Evolutionary conservation across 179 eudicot genomes (phyloP).

Genomic region (Gypsophila paniculata): DNA sequence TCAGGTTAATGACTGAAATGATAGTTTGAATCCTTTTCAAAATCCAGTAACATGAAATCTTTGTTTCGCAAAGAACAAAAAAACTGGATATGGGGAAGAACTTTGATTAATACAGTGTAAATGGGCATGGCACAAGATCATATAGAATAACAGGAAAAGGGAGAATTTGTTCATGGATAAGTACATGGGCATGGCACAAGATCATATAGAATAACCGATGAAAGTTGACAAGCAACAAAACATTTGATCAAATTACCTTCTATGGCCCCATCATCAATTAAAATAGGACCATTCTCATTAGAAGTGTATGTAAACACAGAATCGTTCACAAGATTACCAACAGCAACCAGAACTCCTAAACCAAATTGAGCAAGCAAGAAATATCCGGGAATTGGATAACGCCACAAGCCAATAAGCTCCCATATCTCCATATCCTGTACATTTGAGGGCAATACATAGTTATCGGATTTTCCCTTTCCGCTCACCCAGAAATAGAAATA

Average conservation of each 20-base stretch:
- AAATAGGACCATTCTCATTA: slow-evolving; percentile 49
- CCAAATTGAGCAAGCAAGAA: slow-evolving; percentile 91
- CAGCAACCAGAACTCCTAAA: slow-evolving; percentile 83
- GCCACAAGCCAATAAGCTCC: slow-evolving; percentile 97
- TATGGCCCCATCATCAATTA: slow-evolving; percentile 42
- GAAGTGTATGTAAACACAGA: slow-evolving; percentile 76
- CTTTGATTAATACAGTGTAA: no score
- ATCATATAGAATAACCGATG: background rate
- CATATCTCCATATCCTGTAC: slow-evolving; percentile 87
- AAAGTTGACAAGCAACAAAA: background rate
- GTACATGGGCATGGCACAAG: slow-evolving; percentile 2
- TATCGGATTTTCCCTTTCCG: background rate
- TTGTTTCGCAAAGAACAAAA: no score
- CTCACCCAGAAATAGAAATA: background rate
- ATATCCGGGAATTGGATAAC: slow-evolving; percentile 85
- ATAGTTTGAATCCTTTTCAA: no score
- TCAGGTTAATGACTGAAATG: no score
- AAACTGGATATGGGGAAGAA: no score
- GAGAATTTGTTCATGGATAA: background rate
- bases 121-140: background rate
- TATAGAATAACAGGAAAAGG: background rate
- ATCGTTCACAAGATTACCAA: slow-evolving; percentile 91
- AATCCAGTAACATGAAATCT: no score
- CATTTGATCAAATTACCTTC: slow-evolving; percentile 49
- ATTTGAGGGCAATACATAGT: slow-evolving; percentile 16